These are phyloP conservation scores for Penicillium sp. DNA, from an alignment of 2,329 filamentous ascomycete genomes.

Conservation along the genomic window DNA sequence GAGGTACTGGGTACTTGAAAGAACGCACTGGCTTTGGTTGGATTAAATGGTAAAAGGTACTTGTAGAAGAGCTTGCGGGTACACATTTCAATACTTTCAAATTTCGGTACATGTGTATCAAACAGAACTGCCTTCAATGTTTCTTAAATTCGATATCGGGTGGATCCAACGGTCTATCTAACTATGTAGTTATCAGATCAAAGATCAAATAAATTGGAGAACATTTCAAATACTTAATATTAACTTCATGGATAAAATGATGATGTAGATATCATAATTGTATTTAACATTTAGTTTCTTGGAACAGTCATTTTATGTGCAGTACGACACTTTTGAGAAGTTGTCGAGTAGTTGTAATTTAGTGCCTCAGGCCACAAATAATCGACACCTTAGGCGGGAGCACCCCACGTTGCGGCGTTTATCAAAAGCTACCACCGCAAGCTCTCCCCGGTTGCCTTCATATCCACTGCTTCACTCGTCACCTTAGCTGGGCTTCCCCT, in stretches of 20 bases:
- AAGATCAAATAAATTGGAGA: background rate
- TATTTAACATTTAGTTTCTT: background rate
- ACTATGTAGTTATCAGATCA: slow-evolving; percentile 1
- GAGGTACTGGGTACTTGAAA: background rate
- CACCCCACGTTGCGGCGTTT: slow-evolving; percentile 10
- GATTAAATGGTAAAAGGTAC: background rate
- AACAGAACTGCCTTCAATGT: background rate
- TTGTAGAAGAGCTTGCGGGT: too few species aligned
- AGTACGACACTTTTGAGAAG: background rate
- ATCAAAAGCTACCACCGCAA: slow-evolving; percentile 5
- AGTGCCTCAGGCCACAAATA: background rate
- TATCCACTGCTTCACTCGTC: background rate
- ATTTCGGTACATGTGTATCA: background rate
- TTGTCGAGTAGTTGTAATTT: background rate
- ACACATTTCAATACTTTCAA: background rate
- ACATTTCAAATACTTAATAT: background rate
- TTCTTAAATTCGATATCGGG: background rate
- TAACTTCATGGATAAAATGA: background rate
- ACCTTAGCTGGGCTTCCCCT: background rate
- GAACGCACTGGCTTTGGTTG: background rate
- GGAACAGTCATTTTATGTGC: background rate
- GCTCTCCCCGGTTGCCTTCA: background rate
- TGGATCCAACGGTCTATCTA: background rate
- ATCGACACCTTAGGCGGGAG: slow-evolving; percentile 3
- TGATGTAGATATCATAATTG: background rate